Evolutionary conservation across 768 basidiomycete genomes (phyloP), one percentile per base, ranked within the genome.

Genomic region (Solioccasus polychromus): DNA sequence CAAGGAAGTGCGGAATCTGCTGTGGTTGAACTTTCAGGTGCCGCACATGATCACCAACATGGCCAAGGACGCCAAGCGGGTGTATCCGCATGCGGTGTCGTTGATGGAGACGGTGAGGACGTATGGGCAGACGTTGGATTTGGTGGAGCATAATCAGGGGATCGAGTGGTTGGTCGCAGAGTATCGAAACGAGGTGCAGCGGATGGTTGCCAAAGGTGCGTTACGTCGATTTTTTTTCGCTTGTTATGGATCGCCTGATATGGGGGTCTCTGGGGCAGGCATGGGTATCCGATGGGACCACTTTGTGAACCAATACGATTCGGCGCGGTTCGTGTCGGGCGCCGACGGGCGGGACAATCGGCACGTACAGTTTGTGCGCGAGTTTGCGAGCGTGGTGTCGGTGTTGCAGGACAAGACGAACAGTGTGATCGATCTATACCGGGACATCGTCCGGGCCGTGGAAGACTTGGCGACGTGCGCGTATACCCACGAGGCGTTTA

Each of bases 41-140:
- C 95, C 93, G 19, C 92, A 97, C 70, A 83, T 88, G 42, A 92
- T 90, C 52, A 86, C 85, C 57, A 96, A 94, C 63, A 88, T 96
- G 81, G 96, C 96, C 28, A 99, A 97, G 72, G 95, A 99, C 56
- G 96, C 96, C 49, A 97, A 96, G 74, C 74, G 92, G 55, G 94
- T 98, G 49, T 99, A 99, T 63, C 94, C 94, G 0, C 93, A 97
- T 72, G 96, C 96, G 3, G 95, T 98, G 54, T 92, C 90, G 59
- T 68, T 92, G 66, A 98, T 98, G 95, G 96, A 99, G 74, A 95
- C 93, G 0, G 92, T 98, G n/a, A 74, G 94, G 63, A 97, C 92
- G 23, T 98, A 99, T 68, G 88, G 88, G 17, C 96, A 99, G 71
- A 96, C 92, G 1, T 70, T 96, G 63, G 91, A 92, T 63, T 69